Evolutionary conservation across 2,329 filamentous ascomycete genomes (phyloP).

Genomic region (Ophiostoma ips): DNA sequence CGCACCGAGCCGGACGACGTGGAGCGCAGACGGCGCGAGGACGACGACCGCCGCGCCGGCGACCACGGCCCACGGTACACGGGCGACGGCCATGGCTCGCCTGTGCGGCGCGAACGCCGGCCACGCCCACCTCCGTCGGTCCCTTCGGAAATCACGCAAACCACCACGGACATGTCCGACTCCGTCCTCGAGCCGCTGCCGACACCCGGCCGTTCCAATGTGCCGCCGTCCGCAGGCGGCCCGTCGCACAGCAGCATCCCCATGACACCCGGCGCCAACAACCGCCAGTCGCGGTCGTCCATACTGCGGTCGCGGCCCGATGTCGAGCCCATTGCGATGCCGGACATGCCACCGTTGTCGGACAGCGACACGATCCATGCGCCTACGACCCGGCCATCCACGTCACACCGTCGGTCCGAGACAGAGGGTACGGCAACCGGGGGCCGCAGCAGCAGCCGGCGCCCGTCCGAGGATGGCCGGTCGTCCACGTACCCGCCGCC

Average conservation of each 20-base stretch:
- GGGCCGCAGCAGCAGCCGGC: slow-evolving; percentile 5
- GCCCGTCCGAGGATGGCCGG: slow-evolving; percentile 4
- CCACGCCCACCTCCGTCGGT: slow-evolving; percentile 18
- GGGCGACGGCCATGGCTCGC: slow-evolving; percentile 48
- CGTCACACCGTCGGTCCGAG: slow-evolving; percentile 30
- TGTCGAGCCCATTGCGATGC: slow-evolving; percentile 31
- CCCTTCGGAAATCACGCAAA: slow-evolving; percentile 10
- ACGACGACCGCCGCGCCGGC: slow-evolving; percentile 26
- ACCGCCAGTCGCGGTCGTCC: slow-evolving; percentile 15
- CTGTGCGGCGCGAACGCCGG: slow-evolving; percentile 25
- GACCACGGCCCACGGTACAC: slow-evolving; percentile 44
- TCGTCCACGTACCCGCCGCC: slow-evolving; percentile 8
- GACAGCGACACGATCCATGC: slow-evolving; percentile 29
- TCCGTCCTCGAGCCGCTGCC: slow-evolving; percentile 24
- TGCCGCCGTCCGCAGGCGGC: too few species aligned
- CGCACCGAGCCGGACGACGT: slow-evolving; percentile 36
- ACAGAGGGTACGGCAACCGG: slow-evolving; percentile 32
- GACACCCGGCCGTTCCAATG: neutral
- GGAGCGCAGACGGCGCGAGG: slow-evolving; percentile 29
- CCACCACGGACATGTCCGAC: slow-evolving; percentile 18
- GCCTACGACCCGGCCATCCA: slow-evolving; percentile 28
- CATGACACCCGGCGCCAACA: slow-evolving; percentile 3
- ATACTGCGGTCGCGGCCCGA: slow-evolving; percentile 28
- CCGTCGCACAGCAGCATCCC: slow-evolving; percentile 12
- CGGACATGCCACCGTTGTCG: slow-evolving; percentile 38